Evolutionary conservation across 768 basidiomycete species (phyloP).

Genomic region (Boletus eberwhitei): DNA sequence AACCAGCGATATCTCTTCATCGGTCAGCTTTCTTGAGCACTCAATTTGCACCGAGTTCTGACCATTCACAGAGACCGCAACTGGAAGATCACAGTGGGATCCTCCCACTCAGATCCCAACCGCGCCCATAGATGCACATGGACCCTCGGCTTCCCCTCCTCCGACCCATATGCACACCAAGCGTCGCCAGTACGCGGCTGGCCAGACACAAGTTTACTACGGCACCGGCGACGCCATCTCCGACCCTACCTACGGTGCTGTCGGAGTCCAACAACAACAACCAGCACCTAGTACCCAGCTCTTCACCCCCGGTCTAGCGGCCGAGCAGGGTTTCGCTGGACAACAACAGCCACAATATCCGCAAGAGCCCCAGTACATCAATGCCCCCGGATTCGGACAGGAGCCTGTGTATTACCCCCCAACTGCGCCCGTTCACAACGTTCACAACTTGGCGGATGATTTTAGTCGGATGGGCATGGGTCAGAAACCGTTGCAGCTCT

Average conservation of each 20-base stretch:
- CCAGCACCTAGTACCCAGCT: slow-evolving; percentile 48
- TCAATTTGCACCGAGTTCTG: slow-evolving; percentile 4
- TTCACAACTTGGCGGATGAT: slow-evolving; percentile 70
- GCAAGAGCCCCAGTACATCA: slow-evolving; percentile 43
- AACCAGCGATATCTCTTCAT: slow-evolving; percentile 86
- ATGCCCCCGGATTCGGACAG: slow-evolving; percentile 43
- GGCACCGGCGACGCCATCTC: slow-evolving; percentile 44
- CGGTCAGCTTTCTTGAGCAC: slow-evolving; percentile 50
- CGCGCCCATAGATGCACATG: slow-evolving; percentile 38
- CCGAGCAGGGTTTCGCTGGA: slow-evolving; percentile 62
- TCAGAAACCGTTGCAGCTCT: slow-evolving; percentile 73
- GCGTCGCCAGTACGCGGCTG: slow-evolving; percentile 91
- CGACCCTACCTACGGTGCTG: slow-evolving; percentile 43
- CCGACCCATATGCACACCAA: slow-evolving; percentile 49
- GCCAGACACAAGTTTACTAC: slow-evolving; percentile 90
- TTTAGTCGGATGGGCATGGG: slow-evolving; percentile 88
- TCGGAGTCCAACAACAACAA: slow-evolving; percentile 35
- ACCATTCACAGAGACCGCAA: slow-evolving; percentile 64
- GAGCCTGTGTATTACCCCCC: slow-evolving; percentile 39
- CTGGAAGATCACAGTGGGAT: slow-evolving; percentile 89
- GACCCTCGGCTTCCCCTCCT: slow-evolving; percentile 43
- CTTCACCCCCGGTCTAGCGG: slow-evolving; percentile 81
- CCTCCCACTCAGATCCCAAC: slow-evolving; percentile 47
- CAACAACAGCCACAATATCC: slow-evolving; percentile 57
- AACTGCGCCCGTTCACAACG: slow-evolving; percentile 41